These are phyloP conservation scores for Excoecaria agallocha DNA, from an alignment of 345 rosid genomes.

Conservation along the genomic window DNA sequence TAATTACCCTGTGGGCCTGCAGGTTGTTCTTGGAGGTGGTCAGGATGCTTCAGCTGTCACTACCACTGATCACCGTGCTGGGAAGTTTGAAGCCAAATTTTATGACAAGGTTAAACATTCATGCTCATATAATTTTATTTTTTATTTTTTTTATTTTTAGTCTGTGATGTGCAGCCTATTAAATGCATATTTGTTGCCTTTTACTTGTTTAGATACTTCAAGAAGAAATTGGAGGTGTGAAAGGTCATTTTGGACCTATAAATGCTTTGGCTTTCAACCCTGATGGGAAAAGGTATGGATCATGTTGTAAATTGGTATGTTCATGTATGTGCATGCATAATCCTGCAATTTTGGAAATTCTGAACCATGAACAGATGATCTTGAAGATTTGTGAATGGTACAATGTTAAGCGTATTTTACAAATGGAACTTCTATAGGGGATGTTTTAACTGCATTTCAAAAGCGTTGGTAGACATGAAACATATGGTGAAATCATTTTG, in stretches of 20 bases:
- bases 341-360: not conserved
- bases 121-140: not conserved
- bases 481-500: not conserved
- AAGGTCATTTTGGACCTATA: slow-evolving; percentile 97
- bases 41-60: slow-evolving; percentile 97
- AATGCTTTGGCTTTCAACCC: slow-evolving; percentile 96
- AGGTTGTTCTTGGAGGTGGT: slow-evolving; percentile 99
- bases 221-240: slow-evolving; percentile 95
- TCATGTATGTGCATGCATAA: not conserved
- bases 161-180: not conserved
- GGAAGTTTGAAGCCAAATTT: slow-evolving; percentile 96
- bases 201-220: slow-evolving; percentile 51
- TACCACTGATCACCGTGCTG: slow-evolving; percentile 95
- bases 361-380: not conserved
- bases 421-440: not conserved
- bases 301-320: not conserved
- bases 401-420: no score
- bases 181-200: not conserved
- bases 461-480: not conserved
- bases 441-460: not conserved
- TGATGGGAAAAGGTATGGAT: slow-evolving; percentile 78
- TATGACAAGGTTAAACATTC: slow-evolving; percentile 58
- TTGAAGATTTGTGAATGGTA: no score
- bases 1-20: slow-evolving; percentile 7
- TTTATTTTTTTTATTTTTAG: no score